Evolutionary conservation across 805 yeast genomes (phyloP).

Genomic region (Ogataea wickerhamii): DNA sequence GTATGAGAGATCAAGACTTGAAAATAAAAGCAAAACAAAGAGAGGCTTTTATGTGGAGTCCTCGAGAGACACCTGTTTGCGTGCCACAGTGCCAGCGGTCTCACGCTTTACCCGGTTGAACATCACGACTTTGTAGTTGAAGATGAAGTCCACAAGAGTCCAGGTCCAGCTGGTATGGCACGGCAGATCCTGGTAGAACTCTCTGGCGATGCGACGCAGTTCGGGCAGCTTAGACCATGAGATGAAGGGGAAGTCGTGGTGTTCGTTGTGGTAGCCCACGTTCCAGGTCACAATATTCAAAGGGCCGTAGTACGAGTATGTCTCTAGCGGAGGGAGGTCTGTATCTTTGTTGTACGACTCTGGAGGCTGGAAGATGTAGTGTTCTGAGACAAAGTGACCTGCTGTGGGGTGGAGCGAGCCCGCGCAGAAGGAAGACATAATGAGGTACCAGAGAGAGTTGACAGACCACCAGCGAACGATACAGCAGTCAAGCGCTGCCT

Average conservation of each 20-base stretch:
- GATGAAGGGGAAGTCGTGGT: constrained; percentile 91
- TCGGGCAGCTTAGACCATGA: constrained; percentile 82
- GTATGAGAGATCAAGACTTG: no score
- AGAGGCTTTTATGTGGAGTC: no score
- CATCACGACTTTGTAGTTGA: constrained; percentile 62
- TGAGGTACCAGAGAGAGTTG: constrained; percentile 60
- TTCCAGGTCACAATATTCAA: constrained; percentile 82
- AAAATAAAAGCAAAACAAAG: no score
- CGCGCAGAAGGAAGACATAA: constrained; percentile 77
- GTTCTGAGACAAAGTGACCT: constrained; percentile 96
- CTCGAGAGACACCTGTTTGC: constrained; percentile 32
- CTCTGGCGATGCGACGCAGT: constrained; percentile 64
- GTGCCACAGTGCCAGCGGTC: constrained; percentile 32
- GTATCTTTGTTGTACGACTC: constrained; percentile 25
- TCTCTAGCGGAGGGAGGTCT: constrained; percentile 64
- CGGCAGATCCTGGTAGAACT: constrained; percentile 80
- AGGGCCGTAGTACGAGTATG: constrained; percentile 84
- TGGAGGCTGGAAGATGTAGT: constrained; percentile 67
- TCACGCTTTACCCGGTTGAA: constrained; percentile 80
- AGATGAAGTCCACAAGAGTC: constrained; percentile 68
- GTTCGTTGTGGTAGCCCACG: constrained; percentile 92
- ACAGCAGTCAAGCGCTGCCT: constrained; percentile 53
- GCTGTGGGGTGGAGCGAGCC: constrained; percentile 94
- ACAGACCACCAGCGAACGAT: constrained; percentile 61
- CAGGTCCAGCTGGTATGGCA: constrained; percentile 73